These are phyloP conservation scores for Geotrichum histeridarum DNA, from an alignment of 1,139 yeast genomes.

Conservation along the genomic window DNA sequence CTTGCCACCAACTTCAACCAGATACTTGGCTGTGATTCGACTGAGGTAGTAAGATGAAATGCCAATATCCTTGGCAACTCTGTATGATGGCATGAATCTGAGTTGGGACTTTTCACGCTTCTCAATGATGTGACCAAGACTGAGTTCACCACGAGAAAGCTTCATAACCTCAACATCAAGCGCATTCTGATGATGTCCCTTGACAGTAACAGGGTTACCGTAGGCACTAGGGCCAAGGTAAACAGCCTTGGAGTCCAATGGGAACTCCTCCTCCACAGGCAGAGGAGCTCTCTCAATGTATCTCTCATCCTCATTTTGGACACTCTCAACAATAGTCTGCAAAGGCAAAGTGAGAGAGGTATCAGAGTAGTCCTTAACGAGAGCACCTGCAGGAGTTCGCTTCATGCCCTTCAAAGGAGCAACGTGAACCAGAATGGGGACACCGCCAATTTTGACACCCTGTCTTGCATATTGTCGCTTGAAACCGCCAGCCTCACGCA, in stretches of 20 bases:
- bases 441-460: constrained; percentile 55
- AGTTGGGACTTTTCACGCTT: constrained; percentile 52
- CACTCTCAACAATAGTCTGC: constrained; percentile 73
- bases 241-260: constrained; percentile 65
- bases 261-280: constrained; percentile 79
- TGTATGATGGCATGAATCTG: constrained; percentile 62
- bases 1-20: constrained; percentile 53
- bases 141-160: constrained; percentile 30
- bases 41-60: constrained; percentile 65
- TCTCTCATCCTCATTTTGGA: constrained; percentile 68
- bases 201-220: constrained; percentile 76
- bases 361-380: constrained; percentile 49
- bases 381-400: constrained; percentile 69
- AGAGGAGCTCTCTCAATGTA: constrained; percentile 66
- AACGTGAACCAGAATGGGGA: constrained; percentile 60
- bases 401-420: constrained; percentile 74
- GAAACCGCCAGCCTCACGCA: constrained; percentile 28
- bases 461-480: constrained; percentile 44
- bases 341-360: constrained; percentile 49
- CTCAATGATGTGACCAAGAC: constrained; percentile 36
- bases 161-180: constrained; percentile 35
- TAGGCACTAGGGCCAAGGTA: constrained; percentile 85
- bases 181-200: constrained; percentile 45
- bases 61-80: constrained; percentile 55
- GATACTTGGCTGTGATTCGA: constrained; percentile 66